Evolutionary conservation across 1,139 yeast genomes (phyloP).

Genomic region (Candida sanyaensis): DNA sequence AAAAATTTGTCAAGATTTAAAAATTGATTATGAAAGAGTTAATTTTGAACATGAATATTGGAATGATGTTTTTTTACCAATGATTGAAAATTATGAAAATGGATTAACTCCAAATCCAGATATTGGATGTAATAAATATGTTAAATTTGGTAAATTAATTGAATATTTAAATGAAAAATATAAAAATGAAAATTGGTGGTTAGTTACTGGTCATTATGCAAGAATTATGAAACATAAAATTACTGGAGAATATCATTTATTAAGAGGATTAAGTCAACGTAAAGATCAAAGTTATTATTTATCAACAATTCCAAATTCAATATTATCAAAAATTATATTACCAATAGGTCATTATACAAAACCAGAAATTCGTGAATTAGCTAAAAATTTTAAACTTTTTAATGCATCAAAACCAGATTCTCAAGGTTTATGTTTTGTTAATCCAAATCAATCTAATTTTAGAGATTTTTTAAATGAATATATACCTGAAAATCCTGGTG

Average conservation of each 20-base stretch:
- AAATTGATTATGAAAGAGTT: conserved; percentile 72
- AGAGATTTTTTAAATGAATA: conserved; percentile 76
- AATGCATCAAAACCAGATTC: conserved; percentile 83
- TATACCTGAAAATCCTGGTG: conserved; percentile 71
- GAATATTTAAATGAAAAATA: conserved; percentile 49
- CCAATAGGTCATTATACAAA: conserved; percentile 82
- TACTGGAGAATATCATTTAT: conserved; percentile 43
- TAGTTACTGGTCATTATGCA: conserved; percentile 94
- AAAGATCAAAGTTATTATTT: conserved; percentile 94
- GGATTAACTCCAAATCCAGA: conserved; percentile 97
- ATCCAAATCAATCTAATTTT: conserved; percentile 63
- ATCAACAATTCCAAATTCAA: conserved; percentile 58
- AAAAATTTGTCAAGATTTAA: conserved; percentile 57
- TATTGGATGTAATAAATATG: conserved; percentile 77
- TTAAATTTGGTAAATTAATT: conserved; percentile 81
- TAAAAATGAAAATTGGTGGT: conserved; percentile 57
- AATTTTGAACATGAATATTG: conserved; percentile 91
- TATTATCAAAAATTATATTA: conserved; percentile 56
- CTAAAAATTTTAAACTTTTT: conserved; percentile 52
- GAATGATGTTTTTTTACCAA: conserved; percentile 89
- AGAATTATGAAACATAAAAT: conserved; percentile 46
- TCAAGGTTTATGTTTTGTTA: conserved; percentile 92
- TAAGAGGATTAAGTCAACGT: conserved; percentile 57
- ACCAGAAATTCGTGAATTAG: conserved; percentile 71
- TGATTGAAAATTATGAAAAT: conserved; percentile 66